Conservation (phyloP, 805 yeast genomes). For the Vanderwaltozyma verrucispora region DNA sequence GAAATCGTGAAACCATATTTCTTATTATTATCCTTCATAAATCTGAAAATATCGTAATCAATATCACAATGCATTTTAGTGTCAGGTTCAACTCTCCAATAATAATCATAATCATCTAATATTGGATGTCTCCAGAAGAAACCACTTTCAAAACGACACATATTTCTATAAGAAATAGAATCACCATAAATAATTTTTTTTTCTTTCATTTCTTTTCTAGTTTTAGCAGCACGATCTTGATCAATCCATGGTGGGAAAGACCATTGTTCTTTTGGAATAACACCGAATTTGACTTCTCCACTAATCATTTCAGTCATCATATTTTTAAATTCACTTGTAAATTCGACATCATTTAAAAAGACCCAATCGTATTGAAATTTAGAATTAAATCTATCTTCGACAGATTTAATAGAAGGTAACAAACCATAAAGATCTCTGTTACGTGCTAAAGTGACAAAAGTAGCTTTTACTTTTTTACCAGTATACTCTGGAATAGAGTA, state of each 20-base stretch:
- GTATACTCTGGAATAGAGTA: neutral
- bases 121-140: slow-evolving; percentile 69
- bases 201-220: slow-evolving; percentile 41
- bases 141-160: slow-evolving; percentile 87
- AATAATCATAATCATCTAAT: slow-evolving; percentile 63
- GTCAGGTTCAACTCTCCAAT: slow-evolving; percentile 92
- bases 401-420: slow-evolving; percentile 49
- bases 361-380: slow-evolving; percentile 85
- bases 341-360: slow-evolving; percentile 73
- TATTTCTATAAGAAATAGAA: slow-evolving; percentile 67
- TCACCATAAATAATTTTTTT: slow-evolving; percentile 61
- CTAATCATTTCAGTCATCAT: slow-evolving; percentile 44
- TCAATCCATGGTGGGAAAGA: slow-evolving; percentile 80
- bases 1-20: slow-evolving; percentile 72
- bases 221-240: slow-evolving; percentile 52
- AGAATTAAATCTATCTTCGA: slow-evolving; percentile 74
- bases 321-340: slow-evolving; percentile 56
- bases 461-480: slow-evolving; percentile 21
- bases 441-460: slow-evolving; percentile 53
- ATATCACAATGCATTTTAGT: slow-evolving; percentile 67
- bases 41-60: slow-evolving; percentile 69
- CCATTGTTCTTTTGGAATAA: slow-evolving; percentile 78
- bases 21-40: slow-evolving; percentile 65
- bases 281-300: slow-evolving; percentile 64
- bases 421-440: slow-evolving; percentile 53